Percentiles rank a stretch among this genome's conserved stretches.
Conservation (phyloP, 768 basidiomycete genomes). For the Lyophyllum semitale region DNA sequence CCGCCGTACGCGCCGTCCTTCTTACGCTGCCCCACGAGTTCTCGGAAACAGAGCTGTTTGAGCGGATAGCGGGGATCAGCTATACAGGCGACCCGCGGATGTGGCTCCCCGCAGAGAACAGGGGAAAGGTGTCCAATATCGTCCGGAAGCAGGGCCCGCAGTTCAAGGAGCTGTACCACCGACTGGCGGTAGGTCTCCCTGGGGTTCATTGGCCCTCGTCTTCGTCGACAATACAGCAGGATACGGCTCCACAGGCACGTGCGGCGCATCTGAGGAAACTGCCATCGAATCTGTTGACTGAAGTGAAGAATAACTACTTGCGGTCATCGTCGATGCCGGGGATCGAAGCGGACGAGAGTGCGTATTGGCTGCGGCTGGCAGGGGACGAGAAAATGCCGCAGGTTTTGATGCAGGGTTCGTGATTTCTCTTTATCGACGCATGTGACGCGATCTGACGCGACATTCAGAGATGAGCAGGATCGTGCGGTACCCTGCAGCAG, state of each 20-base stretch:
- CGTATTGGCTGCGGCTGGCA: slow-evolving; percentile 75
- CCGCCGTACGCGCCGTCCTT: slow-evolving; percentile 88
- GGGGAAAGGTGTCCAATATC: slow-evolving; percentile 92
- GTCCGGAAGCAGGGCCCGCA: slow-evolving; percentile 79
- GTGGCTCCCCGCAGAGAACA: slow-evolving; percentile 92
- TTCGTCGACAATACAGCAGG: slow-evolving; percentile 66
- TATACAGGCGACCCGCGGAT: slow-evolving; percentile 94
- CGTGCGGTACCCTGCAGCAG: slow-evolving; percentile 80
- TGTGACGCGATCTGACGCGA: neutral
- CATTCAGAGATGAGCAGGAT: slow-evolving; percentile 70
- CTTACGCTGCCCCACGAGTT: slow-evolving; percentile 85
- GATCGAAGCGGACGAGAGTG: slow-evolving; percentile 66
- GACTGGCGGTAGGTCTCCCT: slow-evolving; percentile 74
- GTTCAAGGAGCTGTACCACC: slow-evolving; percentile 87
- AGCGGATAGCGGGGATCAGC: slow-evolving; percentile 81
- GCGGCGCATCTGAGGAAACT: slow-evolving; percentile 78
- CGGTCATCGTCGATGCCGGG: slow-evolving; percentile 28
- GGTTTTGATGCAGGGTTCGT: slow-evolving; percentile 57
- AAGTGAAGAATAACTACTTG: slow-evolving; percentile 56
- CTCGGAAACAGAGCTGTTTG: slow-evolving; percentile 80
- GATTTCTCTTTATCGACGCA: neutral
- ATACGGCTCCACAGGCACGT: slow-evolving; percentile 64
- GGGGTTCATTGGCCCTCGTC: slow-evolving; percentile 73
- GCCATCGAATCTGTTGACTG: slow-evolving; percentile 63
- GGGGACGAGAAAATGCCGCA: slow-evolving; percentile 58